Evolutionary conservation across 768 basidiomycete genomes (phyloP).

Genomic region (Amanita thiersii): DNA sequence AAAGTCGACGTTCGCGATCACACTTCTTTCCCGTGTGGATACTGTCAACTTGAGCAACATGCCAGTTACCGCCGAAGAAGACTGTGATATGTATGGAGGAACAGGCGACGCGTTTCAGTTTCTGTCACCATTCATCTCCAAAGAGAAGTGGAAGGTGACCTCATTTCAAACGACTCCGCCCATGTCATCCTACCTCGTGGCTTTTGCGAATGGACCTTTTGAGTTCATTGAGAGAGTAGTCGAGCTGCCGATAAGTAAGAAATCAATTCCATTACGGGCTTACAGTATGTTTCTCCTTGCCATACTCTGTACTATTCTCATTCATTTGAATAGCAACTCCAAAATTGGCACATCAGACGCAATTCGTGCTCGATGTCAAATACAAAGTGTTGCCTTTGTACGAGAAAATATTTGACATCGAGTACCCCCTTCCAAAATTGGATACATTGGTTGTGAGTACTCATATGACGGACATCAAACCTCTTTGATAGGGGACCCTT

Average conservation of each 20-base stretch:
- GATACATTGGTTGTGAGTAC: conserved; percentile 72
- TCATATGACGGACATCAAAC: background rate
- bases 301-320: background rate
- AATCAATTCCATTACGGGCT: conserved; percentile 72
- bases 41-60: conserved; percentile 84
- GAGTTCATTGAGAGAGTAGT: conserved; percentile 66
- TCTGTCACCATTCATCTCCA: conserved; percentile 32
- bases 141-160: conserved; percentile 68
- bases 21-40: conserved; percentile 66
- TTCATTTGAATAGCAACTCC: conserved; percentile 48
- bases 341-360: conserved; percentile 74
- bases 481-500: background rate
- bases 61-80: conserved; percentile 58
- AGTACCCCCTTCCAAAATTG: conserved; percentile 88
- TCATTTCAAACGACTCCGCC: conserved; percentile 74
- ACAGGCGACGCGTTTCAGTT: conserved; percentile 19
- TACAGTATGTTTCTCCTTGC: conserved; percentile 45
- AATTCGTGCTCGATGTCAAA: conserved; percentile 85
- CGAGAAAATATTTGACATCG: conserved; percentile 86
- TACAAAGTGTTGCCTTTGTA: conserved; percentile 74
- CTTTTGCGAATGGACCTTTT: conserved; percentile 79
- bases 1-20: conserved; percentile 75
- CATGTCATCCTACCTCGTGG: conserved; percentile 87
- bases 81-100: conserved; percentile 23
- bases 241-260: conserved; percentile 70